Evolutionary conservation across 371 early-diverging fungal species (phyloP).

Genomic region (Mortierella sp.): DNA sequence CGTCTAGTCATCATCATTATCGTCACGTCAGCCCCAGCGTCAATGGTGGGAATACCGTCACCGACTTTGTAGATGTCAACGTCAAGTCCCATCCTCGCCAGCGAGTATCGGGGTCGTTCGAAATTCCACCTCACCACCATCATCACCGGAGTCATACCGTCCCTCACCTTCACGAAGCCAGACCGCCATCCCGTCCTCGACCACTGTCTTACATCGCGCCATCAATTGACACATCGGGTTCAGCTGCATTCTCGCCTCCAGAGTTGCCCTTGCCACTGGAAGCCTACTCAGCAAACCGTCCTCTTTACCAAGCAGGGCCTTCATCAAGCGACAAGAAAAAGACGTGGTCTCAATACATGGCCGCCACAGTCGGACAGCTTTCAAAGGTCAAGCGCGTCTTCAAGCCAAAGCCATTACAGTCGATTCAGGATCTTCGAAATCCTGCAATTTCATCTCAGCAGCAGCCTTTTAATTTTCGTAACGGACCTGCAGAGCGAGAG

Average conservation of each 20-base stretch:
- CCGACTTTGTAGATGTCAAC: background rate
- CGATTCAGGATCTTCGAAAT: slow-evolving; percentile 27
- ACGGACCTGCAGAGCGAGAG: background rate
- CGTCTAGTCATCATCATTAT: background rate
- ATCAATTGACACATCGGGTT: slow-evolving; percentile 17
- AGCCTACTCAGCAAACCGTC: slow-evolving; percentile 31
- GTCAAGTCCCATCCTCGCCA: background rate
- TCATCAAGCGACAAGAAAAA: slow-evolving; percentile 31
- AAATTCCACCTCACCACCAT: slow-evolving; percentile 12
- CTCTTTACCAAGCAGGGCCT: slow-evolving; percentile 6
- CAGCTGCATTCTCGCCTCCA: slow-evolving; percentile 26
- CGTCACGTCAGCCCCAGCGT: background rate
- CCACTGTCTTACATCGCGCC: slow-evolving; percentile 30
- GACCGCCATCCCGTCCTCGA: slow-evolving; percentile 4
- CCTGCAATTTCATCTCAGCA: slow-evolving; percentile 14
- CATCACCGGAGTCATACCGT: slow-evolving; percentile 26
- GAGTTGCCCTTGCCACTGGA: slow-evolving; percentile 35
- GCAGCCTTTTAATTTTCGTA: background rate
- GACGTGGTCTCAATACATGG: slow-evolving; percentile 46
- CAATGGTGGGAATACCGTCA: background rate
- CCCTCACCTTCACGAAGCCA: slow-evolving; percentile 13
- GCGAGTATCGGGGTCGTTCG: background rate
- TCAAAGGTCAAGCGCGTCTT: slow-evolving; percentile 46
- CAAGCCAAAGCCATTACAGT: slow-evolving; percentile 24
- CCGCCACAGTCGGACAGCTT: slow-evolving; percentile 42